phyloP scores from a whole-genome alignment of 495 filamentous ascomycete genomes.

The Xylaria nigripes region DNA sequence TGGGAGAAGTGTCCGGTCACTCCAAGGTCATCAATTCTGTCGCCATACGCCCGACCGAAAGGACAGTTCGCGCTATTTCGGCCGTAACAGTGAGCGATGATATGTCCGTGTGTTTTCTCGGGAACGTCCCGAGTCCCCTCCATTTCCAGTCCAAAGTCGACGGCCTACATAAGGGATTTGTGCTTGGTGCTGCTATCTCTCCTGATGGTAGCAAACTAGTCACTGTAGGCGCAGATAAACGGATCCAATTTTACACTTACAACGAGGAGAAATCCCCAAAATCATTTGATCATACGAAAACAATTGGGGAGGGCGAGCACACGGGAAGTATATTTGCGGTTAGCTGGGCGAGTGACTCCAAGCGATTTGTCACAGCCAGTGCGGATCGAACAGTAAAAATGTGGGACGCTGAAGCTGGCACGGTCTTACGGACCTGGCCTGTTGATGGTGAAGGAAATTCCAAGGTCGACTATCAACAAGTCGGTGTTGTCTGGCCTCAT shows the following conservation, averaged over 20 bases:
- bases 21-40: conserved; percentile 84
- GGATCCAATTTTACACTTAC: conserved; percentile 70
- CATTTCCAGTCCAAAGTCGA: conserved; percentile 72
- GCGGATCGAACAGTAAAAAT: conserved; percentile 87
- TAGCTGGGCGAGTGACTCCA: conserved; percentile 85
- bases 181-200: conserved; percentile 81
- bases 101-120: conserved; percentile 78
- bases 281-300: conserved; percentile 69
- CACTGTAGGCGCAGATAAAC: conserved; percentile 79
- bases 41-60: conserved; percentile 83
- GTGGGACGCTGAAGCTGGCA: conserved; percentile 78
- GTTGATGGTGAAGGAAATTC: conserved; percentile 73
- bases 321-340: conserved; percentile 88
- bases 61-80: conserved; percentile 78
- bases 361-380: conserved; percentile 80
- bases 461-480: conserved; percentile 77
- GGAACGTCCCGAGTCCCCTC: conserved; percentile 70
- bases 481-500: conserved; percentile 86
- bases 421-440: conserved; percentile 70
- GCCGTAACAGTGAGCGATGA: conserved; percentile 91
- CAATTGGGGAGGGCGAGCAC: conserved; percentile 75
- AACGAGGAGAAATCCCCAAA: conserved; percentile 57
- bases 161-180: conserved; percentile 79
- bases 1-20: conserved; percentile 89
- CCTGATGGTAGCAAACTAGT: conserved; percentile 79